phyloP scores from a whole-genome alignment of 768 basidiomycete species.

The Crepidotus variabilis region DNA sequence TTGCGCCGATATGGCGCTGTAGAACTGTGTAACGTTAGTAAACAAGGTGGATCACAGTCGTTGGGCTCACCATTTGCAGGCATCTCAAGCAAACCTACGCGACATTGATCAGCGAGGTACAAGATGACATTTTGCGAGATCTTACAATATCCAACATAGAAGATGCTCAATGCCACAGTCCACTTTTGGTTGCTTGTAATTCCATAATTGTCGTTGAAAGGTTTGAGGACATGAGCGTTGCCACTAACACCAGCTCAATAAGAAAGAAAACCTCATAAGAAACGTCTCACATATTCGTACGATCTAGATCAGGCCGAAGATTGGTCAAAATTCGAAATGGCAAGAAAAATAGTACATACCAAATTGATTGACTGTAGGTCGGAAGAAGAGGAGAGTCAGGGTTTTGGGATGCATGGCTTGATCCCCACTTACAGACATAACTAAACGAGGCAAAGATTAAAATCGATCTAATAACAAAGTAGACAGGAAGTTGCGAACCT shows the following conservation, averaged over 20 bases:
- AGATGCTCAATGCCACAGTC: slow-evolving; percentile 54
- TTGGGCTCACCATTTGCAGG: slow-evolving; percentile 43
- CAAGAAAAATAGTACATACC: slow-evolving; percentile 23
- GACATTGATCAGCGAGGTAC: background rate
- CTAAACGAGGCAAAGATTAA: slow-evolving; percentile 19
- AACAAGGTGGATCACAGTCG: background rate
- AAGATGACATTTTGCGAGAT: background rate
- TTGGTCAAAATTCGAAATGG: background rate
- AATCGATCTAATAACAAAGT: background rate
- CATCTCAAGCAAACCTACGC: slow-evolving; percentile 48
- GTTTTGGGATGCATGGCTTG: background rate
- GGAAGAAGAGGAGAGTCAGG: background rate
- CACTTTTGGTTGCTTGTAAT: slow-evolving; percentile 51
- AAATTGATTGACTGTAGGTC: slow-evolving; percentile 42
- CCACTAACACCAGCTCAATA: slow-evolving; percentile 30
- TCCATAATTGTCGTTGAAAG: slow-evolving; percentile 51
- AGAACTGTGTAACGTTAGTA: slow-evolving; percentile 32
- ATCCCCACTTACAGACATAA: slow-evolving; percentile 40
- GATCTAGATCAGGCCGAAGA: slow-evolving; percentile 29
- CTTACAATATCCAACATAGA: slow-evolving; percentile 57
- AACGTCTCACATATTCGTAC: slow-evolving; percentile 48
- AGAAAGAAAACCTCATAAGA: background rate
- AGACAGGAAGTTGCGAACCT: slow-evolving; percentile 29
- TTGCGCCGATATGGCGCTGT: slow-evolving; percentile 54
- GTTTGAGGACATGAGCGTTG: slow-evolving; percentile 49